These are phyloP conservation scores for Laetiporus sulphureus DNA, from an alignment of 1,284 basidiomycete species.

Conservation along the genomic window DNA sequence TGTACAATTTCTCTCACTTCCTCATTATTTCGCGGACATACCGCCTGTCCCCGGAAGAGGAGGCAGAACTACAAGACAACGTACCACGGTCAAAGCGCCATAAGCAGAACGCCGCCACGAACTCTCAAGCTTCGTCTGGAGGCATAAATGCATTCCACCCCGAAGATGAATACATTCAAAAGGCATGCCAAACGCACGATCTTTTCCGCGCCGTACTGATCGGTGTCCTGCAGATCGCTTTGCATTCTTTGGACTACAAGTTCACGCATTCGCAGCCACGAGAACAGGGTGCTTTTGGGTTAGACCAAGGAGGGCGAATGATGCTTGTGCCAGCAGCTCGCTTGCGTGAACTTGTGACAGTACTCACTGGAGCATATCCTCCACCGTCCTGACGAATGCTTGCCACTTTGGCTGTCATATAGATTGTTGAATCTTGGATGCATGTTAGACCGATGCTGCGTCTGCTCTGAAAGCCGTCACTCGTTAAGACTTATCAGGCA, in stretches of 20 bases:
- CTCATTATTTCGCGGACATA: conserved; percentile 75
- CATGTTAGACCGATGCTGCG: too few relatives aligned
- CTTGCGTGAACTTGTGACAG: conserved; percentile 33
- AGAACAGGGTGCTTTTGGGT: conserved; percentile 70
- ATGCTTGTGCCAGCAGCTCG: conserved; percentile 57
- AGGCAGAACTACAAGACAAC: conserved; percentile 33
- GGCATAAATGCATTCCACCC: conserved; percentile 76
- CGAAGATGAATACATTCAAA: conserved; percentile 73
- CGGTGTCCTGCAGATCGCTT: conserved; percentile 43
- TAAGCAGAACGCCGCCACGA: conserved; percentile 23
- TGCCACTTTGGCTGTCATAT: too few relatives aligned
- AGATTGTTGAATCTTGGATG: too few relatives aligned
- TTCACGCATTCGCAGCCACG: conserved; percentile 59
- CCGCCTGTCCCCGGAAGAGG: conserved; percentile 56
- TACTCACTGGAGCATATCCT: conserved; percentile 23
- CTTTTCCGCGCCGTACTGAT: not conserved
- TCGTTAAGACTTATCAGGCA: too few relatives aligned
- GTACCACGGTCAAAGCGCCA: conserved; percentile 32
- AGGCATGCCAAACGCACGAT: conserved; percentile 29
- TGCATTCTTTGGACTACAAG: conserved; percentile 56
- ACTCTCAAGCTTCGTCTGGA: conserved; percentile 28
- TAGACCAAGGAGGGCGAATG: conserved; percentile 72
- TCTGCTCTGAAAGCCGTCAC: too few relatives aligned
- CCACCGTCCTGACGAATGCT: too few relatives aligned
- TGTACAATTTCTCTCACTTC: conserved; percentile 65